A percentile compares a stretch with the other conserved stretches of the same genome.
These are phyloP conservation scores for Epichloe sibirici DNA, from an alignment of 2,329 filamentous ascomycete genomes.

Conservation along the genomic window DNA sequence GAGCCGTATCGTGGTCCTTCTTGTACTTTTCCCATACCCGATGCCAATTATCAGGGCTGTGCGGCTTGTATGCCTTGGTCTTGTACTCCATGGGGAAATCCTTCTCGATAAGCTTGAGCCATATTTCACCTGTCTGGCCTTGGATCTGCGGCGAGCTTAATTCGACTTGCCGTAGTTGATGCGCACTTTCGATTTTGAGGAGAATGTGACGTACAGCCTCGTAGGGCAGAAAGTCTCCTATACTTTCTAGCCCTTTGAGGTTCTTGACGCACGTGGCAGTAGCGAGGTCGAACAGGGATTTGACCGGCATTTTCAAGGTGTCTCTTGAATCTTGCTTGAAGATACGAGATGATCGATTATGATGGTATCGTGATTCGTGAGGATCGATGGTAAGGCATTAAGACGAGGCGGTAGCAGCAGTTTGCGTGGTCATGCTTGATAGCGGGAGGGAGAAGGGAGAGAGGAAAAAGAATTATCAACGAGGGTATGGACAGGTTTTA, in stretches of 20 bases:
- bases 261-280: conserved; percentile 40
- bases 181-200: conserved; percentile 55
- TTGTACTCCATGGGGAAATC: conserved; percentile 58
- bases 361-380: not conserved
- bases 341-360: not conserved
- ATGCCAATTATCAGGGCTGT: conserved; percentile 60
- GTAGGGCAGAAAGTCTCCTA: conserved; percentile 61
- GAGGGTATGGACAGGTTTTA: not conserved
- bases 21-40: conserved; percentile 63
- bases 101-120: conserved; percentile 65
- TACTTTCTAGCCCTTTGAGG: conserved; percentile 46
- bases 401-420: not conserved
- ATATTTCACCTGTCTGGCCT: conserved; percentile 58
- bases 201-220: conserved; percentile 53
- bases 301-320: conserved; percentile 25
- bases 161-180: conserved; percentile 67
- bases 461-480: not conserved
- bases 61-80: conserved; percentile 50
- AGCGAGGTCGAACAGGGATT: conserved; percentile 40
- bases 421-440: conserved; percentile 1
- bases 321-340: not conserved
- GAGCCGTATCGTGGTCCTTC: conserved; percentile 42
- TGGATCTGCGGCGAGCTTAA: conserved; percentile 63
- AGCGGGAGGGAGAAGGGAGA: not conserved
- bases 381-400: not conserved